Percentiles rank a stretch among this genome's conserved stretches.
Evolutionary conservation across 176 grass and related monocot species (phyloP).

Genomic region (Aegilops sharonensis): DNA sequence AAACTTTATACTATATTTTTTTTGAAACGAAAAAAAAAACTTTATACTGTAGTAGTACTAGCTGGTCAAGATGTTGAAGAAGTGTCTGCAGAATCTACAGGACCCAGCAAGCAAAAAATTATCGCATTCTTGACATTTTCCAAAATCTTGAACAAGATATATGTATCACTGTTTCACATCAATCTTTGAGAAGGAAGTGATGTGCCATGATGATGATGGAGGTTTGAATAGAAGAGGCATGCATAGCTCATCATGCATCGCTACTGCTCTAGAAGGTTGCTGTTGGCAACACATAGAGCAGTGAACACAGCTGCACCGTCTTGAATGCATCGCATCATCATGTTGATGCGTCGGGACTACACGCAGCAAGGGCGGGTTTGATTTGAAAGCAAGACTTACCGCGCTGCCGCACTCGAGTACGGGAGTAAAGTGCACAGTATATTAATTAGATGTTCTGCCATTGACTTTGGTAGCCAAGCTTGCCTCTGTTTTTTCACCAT

Average conservation of each 20-base stretch:
- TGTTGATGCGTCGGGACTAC: background rate
- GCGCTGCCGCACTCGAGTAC: background rate
- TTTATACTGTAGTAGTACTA: background rate
- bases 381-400: constrained; percentile 29
- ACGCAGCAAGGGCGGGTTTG: constrained; percentile 9
- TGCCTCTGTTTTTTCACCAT: background rate
- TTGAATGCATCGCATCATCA: constrained; percentile 35
- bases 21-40: too few species aligned
- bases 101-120: background rate
- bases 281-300: constrained; percentile 4
- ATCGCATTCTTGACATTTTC: background rate
- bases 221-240: background rate
- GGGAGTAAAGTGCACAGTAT: background rate
- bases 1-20: too few species aligned
- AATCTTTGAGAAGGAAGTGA: background rate
- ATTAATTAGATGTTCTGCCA: background rate
- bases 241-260: background rate
- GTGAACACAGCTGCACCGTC: background rate
- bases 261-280: constrained; percentile 12
- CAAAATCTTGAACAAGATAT: background rate
- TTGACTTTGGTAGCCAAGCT: background rate
- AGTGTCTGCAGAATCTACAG: background rate
- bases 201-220: constrained; percentile 27
- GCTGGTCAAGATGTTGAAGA: background rate
- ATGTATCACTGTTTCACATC: background rate